Evolutionary conservation across 2,329 filamentous ascomycete species (phyloP).

Genomic region (Pestalotiopsis sp.): DNA sequence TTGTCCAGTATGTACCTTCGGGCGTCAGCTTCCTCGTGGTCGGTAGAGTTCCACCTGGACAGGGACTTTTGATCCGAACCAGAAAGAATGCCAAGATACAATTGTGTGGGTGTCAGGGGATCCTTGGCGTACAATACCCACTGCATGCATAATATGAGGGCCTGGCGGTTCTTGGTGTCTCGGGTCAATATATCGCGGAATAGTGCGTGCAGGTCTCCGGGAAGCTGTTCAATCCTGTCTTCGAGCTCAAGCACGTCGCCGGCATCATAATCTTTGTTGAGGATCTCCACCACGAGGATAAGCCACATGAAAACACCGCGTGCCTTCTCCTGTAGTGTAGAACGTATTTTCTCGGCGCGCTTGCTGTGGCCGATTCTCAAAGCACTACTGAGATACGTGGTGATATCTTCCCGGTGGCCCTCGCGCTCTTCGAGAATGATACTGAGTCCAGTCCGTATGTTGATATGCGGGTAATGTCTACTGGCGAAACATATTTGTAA

Average conservation of each 20-base stretch:
- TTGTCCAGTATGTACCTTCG: constrained; percentile 37
- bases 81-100: constrained; percentile 39
- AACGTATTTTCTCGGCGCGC: constrained; percentile 25
- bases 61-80: constrained; percentile 23
- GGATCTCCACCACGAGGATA: constrained; percentile 43
- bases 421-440: constrained; percentile 36
- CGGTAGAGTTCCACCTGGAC: constrained; percentile 26
- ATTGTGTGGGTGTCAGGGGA: constrained; percentile 36
- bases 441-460: constrained; percentile 29
- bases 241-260: constrained; percentile 34
- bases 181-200: constrained; percentile 43
- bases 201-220: constrained; percentile 36
- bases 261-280: constrained; percentile 41
- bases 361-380: constrained; percentile 28
- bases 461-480: constrained; percentile 33
- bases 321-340: constrained; percentile 37
- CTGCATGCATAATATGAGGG: constrained; percentile 36
- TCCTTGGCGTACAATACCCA: constrained; percentile 43
- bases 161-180: constrained; percentile 33
- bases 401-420: constrained; percentile 28
- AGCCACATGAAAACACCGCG: constrained; percentile 49
- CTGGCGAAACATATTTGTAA: constrained; percentile 48
- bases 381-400: constrained; percentile 33
- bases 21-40: constrained; percentile 24
- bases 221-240: constrained; percentile 40